Conservation (phyloP, 1,284 basidiomycete genomes). For the Uromyces viciae-fabae region DNA sequence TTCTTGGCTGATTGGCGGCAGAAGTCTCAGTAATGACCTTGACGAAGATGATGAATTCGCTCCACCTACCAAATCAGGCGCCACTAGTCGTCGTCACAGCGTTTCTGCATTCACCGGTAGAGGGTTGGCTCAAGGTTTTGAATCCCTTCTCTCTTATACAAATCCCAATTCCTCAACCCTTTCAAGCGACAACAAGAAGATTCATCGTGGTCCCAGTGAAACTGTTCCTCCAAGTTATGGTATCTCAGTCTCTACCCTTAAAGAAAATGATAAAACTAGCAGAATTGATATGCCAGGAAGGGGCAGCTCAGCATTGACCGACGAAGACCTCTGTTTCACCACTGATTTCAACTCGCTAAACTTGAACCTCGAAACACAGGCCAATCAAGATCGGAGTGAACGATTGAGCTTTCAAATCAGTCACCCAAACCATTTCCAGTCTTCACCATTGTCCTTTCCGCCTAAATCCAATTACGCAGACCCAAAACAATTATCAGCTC, state of each 20-base stretch:
- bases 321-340: constrained; percentile 51
- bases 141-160: constrained; percentile 47
- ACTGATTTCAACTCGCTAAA: constrained; percentile 52
- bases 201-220: neutral
- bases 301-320: constrained; percentile 50
- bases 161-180: neutral
- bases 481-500: neutral
- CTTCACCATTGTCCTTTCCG: neutral
- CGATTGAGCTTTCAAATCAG: neutral
- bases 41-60: constrained; percentile 50
- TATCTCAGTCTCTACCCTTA: neutral
- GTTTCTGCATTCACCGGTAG: constrained; percentile 51
- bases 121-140: constrained; percentile 47
- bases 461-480: constrained; percentile 5
- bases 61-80: constrained; percentile 52
- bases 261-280: neutral
- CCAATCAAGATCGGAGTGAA: constrained; percentile 41
- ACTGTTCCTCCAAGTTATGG: neutral
- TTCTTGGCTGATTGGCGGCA: constrained; percentile 38
- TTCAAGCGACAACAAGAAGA: constrained; percentile 10
- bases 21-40: constrained; percentile 48
- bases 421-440: neutral
- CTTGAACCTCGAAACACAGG: constrained; percentile 51
- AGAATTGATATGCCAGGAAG: constrained; percentile 14
- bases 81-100: constrained; percentile 52